These are phyloP conservation scores for Aspergillus eucalypticola DNA, from an alignment of 2,329 filamentous ascomycete genomes.

Conservation along the genomic window DNA sequence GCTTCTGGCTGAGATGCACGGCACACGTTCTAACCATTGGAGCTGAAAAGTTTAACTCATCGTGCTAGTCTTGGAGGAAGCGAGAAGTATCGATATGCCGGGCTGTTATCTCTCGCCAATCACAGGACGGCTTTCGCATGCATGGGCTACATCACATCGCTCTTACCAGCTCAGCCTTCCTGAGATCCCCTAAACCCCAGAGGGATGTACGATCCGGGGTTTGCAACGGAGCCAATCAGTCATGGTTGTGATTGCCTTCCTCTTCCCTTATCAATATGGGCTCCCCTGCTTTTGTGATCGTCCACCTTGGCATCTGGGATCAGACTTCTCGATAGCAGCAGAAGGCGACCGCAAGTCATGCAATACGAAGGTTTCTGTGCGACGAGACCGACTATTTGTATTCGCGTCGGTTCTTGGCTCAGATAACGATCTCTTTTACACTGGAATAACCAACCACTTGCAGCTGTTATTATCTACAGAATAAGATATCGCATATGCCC, in stretches of 20 bases:
- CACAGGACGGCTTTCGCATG: neutral
- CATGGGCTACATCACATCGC: neutral
- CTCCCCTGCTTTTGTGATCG: neutral
- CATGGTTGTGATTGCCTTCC: neutral
- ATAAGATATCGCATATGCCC: neutral
- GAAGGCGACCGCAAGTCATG: neutral
- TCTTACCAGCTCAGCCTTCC: neutral
- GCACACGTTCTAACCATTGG: neutral
- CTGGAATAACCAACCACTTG: neutral
- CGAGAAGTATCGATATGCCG: neutral
- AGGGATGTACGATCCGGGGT: constrained; percentile 4
- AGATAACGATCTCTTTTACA: neutral
- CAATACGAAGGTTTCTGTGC: neutral
- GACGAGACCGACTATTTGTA: neutral
- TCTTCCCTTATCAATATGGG: neutral
- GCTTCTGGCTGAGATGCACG: neutral
- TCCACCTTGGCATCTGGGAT: neutral
- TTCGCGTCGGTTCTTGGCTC: neutral
- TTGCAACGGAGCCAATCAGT: neutral
- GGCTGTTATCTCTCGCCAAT: constrained; percentile 11
- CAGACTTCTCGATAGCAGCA: neutral
- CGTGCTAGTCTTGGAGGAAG: neutral
- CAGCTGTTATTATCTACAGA: neutral
- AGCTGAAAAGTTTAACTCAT: neutral
- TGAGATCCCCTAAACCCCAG: constrained; percentile 4